These are phyloP conservation scores for Rugonectria rugulosa DNA, from an alignment of 2,329 filamentous ascomycete species.

Conservation along the genomic window DNA sequence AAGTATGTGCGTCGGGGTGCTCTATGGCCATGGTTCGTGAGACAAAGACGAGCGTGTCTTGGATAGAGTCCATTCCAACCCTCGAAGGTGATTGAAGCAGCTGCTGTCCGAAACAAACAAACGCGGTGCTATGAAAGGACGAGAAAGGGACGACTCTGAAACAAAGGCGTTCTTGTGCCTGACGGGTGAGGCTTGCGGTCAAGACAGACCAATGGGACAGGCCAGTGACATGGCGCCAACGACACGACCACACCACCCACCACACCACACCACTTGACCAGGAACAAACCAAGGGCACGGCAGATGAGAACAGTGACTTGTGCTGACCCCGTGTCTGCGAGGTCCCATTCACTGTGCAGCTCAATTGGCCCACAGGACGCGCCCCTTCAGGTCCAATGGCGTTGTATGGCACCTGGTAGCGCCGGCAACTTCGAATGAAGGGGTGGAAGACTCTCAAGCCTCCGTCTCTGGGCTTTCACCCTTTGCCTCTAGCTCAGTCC, in stretches of 20 bases:
- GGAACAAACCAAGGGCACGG: conserved; percentile 8
- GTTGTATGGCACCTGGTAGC: conserved; percentile 15
- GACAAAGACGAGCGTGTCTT: conserved; percentile 8
- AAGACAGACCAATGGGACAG: conserved; percentile 19
- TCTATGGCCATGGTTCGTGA: too few relatives aligned
- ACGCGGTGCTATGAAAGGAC: conserved; percentile 15
- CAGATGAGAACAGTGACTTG: conserved; percentile 13
- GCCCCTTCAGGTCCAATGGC: neutral
- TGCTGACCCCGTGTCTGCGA: conserved; percentile 17
- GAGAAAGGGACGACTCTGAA: conserved; percentile 30
- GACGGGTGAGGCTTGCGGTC: neutral
- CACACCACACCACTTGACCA: conserved; percentile 23
- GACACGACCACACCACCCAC: conserved; percentile 25
- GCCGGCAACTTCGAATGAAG: conserved; percentile 13
- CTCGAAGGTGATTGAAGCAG: conserved; percentile 16
- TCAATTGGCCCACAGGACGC: conserved; percentile 21
- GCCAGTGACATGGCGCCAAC: conserved; percentile 25
- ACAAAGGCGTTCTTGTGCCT: conserved; percentile 29
- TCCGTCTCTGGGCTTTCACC: conserved; percentile 5
- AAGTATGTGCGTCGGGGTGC: too few relatives aligned
- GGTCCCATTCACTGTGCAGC: conserved; percentile 21
- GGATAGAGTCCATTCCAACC: conserved; percentile 22
- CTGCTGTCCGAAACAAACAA: neutral
- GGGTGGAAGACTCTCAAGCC: too few relatives aligned
- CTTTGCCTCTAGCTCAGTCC: conserved; percentile 13